phyloP scores from a whole-genome alignment of 805 yeast genomes.

The Lipomyces orientalis region DNA sequence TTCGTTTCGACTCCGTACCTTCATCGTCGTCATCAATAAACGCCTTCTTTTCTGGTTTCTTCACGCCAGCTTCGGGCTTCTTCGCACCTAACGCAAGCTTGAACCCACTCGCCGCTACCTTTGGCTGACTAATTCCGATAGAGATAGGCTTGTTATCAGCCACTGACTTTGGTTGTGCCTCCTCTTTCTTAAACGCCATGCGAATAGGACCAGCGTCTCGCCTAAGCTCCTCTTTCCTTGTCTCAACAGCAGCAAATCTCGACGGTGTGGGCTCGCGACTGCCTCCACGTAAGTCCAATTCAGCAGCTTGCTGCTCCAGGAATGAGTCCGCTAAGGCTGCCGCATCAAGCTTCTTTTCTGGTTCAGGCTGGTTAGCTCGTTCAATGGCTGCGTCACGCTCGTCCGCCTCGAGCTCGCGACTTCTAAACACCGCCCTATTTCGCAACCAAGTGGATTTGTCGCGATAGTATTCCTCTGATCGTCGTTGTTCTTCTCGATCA shows the following conservation, averaged over 20 bases:
- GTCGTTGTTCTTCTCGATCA: conserved; percentile 29
- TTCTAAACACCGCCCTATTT: conserved; percentile 27
- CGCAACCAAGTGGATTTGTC: conserved; percentile 38
- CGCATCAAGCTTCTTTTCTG: conserved; percentile 10
- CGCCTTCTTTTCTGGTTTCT: conserved; percentile 10
- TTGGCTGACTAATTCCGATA: conserved; percentile 22
- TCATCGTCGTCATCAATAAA: conserved; percentile 27
- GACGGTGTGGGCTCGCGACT: conserved; percentile 6
- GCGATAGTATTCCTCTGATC: conserved; percentile 36
- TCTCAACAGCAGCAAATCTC: neutral
- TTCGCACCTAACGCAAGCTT: conserved; percentile 21
- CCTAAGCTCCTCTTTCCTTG: conserved; percentile 21
- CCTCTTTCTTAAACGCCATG: conserved; percentile 24
- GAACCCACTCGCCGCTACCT: conserved; percentile 2
- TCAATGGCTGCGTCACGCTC: conserved; percentile 33
- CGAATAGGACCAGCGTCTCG: conserved; percentile 22
- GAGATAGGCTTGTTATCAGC: conserved; percentile 23
- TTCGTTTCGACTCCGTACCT: conserved; percentile 20
- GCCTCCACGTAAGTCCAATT: neutral
- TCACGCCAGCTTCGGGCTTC: conserved; percentile 8
- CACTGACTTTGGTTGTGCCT: conserved; percentile 3
- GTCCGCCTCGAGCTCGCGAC: conserved; percentile 33
- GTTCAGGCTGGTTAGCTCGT: neutral
- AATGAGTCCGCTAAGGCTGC: conserved; percentile 26
- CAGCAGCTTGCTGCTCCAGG: conserved; percentile 20